Conservation (phyloP, 1,139 yeast genomes). For the Zygoascus sp. region DNA sequence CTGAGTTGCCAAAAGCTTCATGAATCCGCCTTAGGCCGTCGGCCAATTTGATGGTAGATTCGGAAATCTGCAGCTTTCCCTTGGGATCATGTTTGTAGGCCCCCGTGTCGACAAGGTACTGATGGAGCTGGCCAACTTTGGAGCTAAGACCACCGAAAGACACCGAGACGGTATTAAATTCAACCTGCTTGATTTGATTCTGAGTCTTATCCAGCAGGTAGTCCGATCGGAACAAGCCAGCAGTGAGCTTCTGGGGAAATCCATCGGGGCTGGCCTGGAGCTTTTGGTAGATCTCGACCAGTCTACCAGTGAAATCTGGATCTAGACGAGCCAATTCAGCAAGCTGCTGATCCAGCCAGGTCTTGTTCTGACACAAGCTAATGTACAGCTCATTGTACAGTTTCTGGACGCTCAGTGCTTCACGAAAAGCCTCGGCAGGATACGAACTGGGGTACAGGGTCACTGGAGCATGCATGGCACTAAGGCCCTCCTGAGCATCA, state of each 20-base stretch:
- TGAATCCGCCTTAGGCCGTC: constrained; percentile 68
- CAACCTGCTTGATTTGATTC: constrained; percentile 76
- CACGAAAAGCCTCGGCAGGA: constrained; percentile 59
- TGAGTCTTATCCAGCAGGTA: constrained; percentile 52
- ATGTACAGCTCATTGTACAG: constrained; percentile 65
- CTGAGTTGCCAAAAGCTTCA: constrained; percentile 42
- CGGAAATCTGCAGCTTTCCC: constrained; percentile 56
- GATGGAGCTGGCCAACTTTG: constrained; percentile 73
- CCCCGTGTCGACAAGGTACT: constrained; percentile 38
- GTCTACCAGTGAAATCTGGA: constrained; percentile 72
- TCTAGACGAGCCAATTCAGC: constrained; percentile 50
- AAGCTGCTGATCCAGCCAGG: constrained; percentile 61
- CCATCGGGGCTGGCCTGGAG: constrained; percentile 35
- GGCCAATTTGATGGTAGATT: constrained; percentile 58
- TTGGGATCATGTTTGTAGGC: constrained; percentile 23
- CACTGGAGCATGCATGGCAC: constrained; percentile 72
- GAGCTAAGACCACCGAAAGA: constrained; percentile 90
- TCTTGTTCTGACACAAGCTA: constrained; percentile 47
- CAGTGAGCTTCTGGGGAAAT: constrained; percentile 62
- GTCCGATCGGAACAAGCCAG: constrained; percentile 88
- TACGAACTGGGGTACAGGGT: constrained; percentile 90
- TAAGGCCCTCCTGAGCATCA: constrained; percentile 37
- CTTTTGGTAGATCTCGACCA: constrained; percentile 43
- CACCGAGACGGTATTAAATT: constrained; percentile 91
- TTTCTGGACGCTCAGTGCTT: constrained; percentile 65